Evolutionary conservation across 257 asterid species (phyloP).

Genomic region (Eustoma russellianum): DNA sequence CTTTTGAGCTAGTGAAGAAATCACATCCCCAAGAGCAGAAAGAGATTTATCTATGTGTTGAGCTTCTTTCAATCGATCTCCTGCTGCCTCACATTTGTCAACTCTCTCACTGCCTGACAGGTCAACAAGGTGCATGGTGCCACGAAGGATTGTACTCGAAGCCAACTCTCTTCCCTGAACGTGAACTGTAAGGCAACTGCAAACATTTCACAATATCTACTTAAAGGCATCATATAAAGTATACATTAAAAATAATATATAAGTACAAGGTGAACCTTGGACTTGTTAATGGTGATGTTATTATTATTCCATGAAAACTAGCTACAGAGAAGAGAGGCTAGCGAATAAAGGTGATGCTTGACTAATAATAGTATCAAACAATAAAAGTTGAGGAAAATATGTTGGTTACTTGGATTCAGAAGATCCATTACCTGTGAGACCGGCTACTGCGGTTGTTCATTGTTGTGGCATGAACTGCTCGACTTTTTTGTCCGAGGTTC

Average conservation of each 20-base stretch:
- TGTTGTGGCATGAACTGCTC: constrained; percentile 68
- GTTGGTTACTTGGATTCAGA: neutral
- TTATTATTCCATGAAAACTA: neutral
- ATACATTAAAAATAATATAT: too few relatives aligned
- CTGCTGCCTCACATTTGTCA: constrained; percentile 60
- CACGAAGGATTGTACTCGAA: constrained; percentile 48
- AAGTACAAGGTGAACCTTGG: too few relatives aligned
- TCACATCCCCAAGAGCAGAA: constrained; percentile 87
- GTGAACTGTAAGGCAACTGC: constrained; percentile 81
- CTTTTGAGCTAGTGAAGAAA: constrained; percentile 70
- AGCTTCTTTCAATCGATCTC: constrained; percentile 72
- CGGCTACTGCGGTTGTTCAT: constrained; percentile 72
- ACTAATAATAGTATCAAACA: neutral
- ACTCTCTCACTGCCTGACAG: constrained; percentile 89
- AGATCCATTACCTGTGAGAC: constrained; percentile 61
- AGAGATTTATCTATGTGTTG: constrained; percentile 71
- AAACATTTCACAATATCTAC: constrained; percentile 9
- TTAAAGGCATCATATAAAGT: neutral
- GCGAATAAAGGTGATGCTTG: neutral
- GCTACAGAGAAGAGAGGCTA: neutral
- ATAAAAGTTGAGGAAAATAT: neutral
- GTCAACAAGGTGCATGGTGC: constrained; percentile 86
- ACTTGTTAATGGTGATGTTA: too few relatives aligned
- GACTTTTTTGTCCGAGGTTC: constrained; percentile 73
- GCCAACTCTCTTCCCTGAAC: constrained; percentile 75